These are phyloP conservation scores for Pseudofabraea citricarpa DNA, from an alignment of 2,329 filamentous ascomycete species.

Conservation along the genomic window DNA sequence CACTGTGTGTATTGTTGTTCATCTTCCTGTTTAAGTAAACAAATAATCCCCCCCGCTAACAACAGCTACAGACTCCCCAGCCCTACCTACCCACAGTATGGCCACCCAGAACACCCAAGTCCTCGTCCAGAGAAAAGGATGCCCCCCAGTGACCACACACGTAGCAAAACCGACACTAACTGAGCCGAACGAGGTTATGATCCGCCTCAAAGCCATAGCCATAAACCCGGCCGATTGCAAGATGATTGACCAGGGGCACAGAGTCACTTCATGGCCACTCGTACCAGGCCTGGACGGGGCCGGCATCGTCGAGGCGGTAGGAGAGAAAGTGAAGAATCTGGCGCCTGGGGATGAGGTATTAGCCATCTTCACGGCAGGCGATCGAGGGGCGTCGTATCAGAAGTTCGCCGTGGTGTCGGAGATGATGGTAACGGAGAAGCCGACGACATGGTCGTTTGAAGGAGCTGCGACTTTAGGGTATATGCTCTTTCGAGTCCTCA, in stretches of 20 bases:
- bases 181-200: constrained; percentile 6
- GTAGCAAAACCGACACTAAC: constrained; percentile 8
- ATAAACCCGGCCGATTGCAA: constrained; percentile 13
- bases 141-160: not conserved
- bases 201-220: constrained; percentile 9
- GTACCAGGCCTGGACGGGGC: constrained; percentile 8
- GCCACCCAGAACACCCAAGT: not conserved
- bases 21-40: no score
- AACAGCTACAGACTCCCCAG: not conserved
- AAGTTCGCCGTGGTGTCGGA: constrained; percentile 5
- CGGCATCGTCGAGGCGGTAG: constrained; percentile 6
- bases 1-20: no score
- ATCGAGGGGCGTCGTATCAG: constrained; percentile 7
- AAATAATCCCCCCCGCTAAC: not conserved
- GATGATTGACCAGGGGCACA: constrained; percentile 5
- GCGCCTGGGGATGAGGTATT: constrained; percentile 5
- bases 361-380: constrained; percentile 1
- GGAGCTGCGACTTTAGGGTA: constrained; percentile 6
- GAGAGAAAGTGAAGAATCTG: constrained; percentile 4
- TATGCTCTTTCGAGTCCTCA: no score
- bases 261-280: constrained; percentile 5
- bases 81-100: not conserved
- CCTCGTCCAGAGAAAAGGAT: not conserved
- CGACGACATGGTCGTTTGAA: constrained; percentile 6
- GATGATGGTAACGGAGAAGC: constrained; percentile 7